Evolutionary conservation across 768 basidiomycete species (phyloP), one percentile per base, ranked within the genome.

Genomic region (Phaeotremella skinneri): DNA sequence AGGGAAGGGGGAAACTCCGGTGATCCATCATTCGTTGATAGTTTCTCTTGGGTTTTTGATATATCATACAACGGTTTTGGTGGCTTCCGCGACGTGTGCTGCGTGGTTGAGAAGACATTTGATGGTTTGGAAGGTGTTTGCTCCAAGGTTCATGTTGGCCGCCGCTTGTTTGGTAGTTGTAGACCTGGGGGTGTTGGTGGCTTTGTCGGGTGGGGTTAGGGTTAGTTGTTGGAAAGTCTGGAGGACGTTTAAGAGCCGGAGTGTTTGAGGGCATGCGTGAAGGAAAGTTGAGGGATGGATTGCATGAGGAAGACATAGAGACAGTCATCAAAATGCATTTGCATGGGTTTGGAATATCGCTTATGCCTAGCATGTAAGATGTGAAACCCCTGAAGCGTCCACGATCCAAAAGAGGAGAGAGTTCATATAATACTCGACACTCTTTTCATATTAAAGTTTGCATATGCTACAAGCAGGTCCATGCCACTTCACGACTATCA

Each of bases 41-140:
- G 54, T 75, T 2, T 81, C 80, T 1, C 71, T 91, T 2, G 85
- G 83, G 0, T 77, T 87, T n/a, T 83, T 85, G 81, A 75, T 84
- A 2, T 92, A 92, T 69, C 88, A 86, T 73, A 76, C 82, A 4
- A 68, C 79, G 3, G 69, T 92, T 23, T 76, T 90, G 1, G 69
- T 92, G 3, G 86, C 88, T 3, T 83, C 85, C 16, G 86, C 90
- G 2, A 75, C 84, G 4, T 85, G 85, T 56, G 85, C 90, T 0
- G 88, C 90, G 6, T 83, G 85, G 66, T 77, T 93, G 52, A 78
- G 91, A 63, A 75, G 91, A 45, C 92, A 97, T 74, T 76, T 96
- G 63, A 96, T 96, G 92, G 92, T 97, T 23, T 99, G 96, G 96
- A 97, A 98, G 79, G 87, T 98, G 2, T 99, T 97, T 69, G 94